Conservation (phyloP, 768 basidiomycete species). For the Candolleomyces efflorescens region DNA sequence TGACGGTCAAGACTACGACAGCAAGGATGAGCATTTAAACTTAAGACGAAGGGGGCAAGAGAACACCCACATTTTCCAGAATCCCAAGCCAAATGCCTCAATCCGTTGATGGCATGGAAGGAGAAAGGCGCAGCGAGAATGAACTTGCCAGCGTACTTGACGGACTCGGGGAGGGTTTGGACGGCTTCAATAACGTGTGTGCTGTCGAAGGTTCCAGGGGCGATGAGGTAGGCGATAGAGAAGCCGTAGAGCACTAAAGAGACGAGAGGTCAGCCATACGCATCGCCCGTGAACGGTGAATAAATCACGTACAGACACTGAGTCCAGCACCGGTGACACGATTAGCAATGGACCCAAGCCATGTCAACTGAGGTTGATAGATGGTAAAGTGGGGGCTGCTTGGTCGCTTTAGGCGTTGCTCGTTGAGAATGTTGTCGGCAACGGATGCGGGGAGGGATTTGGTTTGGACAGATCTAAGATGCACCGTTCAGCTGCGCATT, state of each 20-base stretch:
- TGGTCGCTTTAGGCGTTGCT: constrained; percentile 85
- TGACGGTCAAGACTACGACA: constrained; percentile 68
- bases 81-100: constrained; percentile 92
- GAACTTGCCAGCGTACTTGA: constrained; percentile 74
- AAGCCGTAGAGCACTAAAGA: constrained; percentile 79
- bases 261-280: background rate
- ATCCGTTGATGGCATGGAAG: constrained; percentile 87
- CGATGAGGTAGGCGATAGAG: constrained; percentile 80
- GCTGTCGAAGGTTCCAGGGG: constrained; percentile 78
- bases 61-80: constrained; percentile 71
- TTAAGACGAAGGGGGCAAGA: background rate
- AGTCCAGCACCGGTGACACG: constrained; percentile 82
- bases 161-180: constrained; percentile 64
- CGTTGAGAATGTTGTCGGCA: constrained; percentile 66
- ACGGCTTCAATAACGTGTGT: constrained; percentile 71
- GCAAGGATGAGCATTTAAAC: constrained; percentile 1
- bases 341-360: constrained; percentile 82
- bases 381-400: constrained; percentile 95
- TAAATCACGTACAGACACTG: constrained; percentile 57
- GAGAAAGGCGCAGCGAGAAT: constrained; percentile 84
- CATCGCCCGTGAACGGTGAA: background rate
- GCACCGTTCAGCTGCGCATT: background rate
- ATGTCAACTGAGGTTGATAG: constrained; percentile 93
- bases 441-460: constrained; percentile 61
- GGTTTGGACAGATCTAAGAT: constrained; percentile 52